Evolutionary conservation across 306 rosid genomes (phyloP).

Genomic region (Acacia confusa): DNA sequence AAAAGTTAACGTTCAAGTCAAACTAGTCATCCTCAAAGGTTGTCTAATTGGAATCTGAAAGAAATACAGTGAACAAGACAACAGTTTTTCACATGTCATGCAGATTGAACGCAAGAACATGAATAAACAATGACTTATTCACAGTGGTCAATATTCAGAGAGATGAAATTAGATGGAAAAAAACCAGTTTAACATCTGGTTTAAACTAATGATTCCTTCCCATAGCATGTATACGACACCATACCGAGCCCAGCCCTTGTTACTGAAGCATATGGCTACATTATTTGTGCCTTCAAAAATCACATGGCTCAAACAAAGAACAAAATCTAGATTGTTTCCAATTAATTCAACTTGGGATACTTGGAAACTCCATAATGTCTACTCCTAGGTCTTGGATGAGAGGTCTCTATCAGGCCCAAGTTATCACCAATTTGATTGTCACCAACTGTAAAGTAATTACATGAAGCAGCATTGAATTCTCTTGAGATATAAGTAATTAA

Average conservation of each 20-base stretch:
- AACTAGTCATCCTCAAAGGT: not conserved
- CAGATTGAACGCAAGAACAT: not conserved
- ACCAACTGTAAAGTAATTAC: not conserved
- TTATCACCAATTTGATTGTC: slow-evolving; percentile 1
- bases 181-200: not conserved
- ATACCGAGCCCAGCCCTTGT: not conserved
- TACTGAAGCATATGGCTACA: slow-evolving; percentile 5
- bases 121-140: not conserved
- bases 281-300: not conserved
- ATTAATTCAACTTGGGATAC: not conserved
- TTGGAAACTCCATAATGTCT: not conserved
- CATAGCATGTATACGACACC: not conserved
- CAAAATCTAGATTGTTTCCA: not conserved
- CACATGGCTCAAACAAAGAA: slow-evolving; percentile 1
- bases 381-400: not conserved
- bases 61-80: not conserved
- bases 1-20: not conserved
- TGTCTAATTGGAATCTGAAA: not conserved
- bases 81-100: not conserved
- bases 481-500: not conserved
- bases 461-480: not conserved
- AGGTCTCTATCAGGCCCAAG: not conserved
- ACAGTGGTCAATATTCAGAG: not conserved
- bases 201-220: not conserved
- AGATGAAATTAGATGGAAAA: not conserved